phyloP scores from a whole-genome alignment of 495 filamentous ascomycete species.

The Aspergillus diversus region DNA sequence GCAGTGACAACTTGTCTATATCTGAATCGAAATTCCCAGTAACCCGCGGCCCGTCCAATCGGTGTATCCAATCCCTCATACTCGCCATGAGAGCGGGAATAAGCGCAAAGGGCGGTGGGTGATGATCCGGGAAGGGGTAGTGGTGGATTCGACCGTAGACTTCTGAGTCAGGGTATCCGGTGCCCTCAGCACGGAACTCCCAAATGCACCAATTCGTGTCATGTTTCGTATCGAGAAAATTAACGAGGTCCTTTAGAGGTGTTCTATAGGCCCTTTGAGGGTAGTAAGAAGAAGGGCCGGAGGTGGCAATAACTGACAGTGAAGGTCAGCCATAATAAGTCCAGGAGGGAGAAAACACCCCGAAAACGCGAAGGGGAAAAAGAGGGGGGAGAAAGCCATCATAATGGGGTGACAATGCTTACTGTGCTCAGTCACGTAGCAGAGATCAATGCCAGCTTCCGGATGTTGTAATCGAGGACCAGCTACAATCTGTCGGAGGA shows the following conservation, averaged over 20 bases:
- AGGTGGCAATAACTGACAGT: conserved; percentile 68
- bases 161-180: conserved; percentile 88
- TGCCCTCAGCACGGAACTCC: conserved; percentile 96
- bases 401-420: background rate
- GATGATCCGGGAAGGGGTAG: conserved; percentile 96
- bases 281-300: conserved; percentile 84
- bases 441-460: conserved; percentile 89
- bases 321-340: background rate
- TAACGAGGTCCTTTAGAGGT: conserved; percentile 80
- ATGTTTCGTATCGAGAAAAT: conserved; percentile 85
- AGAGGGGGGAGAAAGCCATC: background rate
- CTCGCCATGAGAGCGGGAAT: conserved; percentile 86
- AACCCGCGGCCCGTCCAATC: conserved; percentile 42
- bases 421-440: conserved; percentile 88
- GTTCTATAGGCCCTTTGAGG: conserved; percentile 91
- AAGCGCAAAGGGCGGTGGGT: conserved; percentile 89
- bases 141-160: conserved; percentile 83
- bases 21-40: conserved; percentile 5
- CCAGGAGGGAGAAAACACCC: background rate
- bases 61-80: conserved; percentile 84
- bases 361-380: conserved; percentile 2
- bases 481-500: conserved; percentile 75
- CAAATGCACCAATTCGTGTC: conserved; percentile 86
- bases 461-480: conserved; percentile 80
- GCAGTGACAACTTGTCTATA: background rate